phyloP scores from a whole-genome alignment of 331 rosid genomes.

The Quercus phellos region DNA sequence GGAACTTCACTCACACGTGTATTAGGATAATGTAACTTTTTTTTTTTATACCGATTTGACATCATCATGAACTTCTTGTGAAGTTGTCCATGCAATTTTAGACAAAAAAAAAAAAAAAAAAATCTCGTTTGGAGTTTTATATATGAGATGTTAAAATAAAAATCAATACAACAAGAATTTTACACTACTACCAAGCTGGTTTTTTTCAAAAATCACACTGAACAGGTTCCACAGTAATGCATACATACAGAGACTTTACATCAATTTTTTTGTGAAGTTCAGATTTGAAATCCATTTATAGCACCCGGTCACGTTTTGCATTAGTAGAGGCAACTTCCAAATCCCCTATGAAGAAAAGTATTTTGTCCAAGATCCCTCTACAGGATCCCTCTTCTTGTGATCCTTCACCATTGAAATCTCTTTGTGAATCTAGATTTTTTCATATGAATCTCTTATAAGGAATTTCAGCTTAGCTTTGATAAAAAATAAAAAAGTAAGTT shows the following conservation, averaged over 20 bases:
- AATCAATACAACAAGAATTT: background rate
- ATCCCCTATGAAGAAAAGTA: constrained; percentile 74
- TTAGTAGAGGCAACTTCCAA: constrained; percentile 67
- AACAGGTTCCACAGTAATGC: background rate
- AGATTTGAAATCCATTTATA: constrained; percentile 16
- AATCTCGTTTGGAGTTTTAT: background rate
- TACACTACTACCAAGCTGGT: background rate
- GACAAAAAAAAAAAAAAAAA: background rate
- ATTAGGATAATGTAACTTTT: too few species aligned
- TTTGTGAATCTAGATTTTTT: constrained; percentile 12
- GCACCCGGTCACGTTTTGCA: constrained; percentile 51
- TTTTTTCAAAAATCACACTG: background rate
- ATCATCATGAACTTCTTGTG: background rate
- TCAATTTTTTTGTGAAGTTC: background rate
- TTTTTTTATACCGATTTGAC: background rate
- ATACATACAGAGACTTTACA: constrained; percentile 21
- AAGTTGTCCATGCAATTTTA: background rate
- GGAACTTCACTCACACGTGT: too few species aligned
- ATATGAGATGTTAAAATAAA: background rate
- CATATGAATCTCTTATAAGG: background rate
- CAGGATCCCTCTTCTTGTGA: constrained; percentile 38
- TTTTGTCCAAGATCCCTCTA: constrained; percentile 61
- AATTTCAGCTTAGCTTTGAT: background rate
- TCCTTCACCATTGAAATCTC: constrained; percentile 27
- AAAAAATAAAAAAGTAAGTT: background rate